Conservation (phyloP, 306 rosid genomes). For the Quercus rubra region DNA sequence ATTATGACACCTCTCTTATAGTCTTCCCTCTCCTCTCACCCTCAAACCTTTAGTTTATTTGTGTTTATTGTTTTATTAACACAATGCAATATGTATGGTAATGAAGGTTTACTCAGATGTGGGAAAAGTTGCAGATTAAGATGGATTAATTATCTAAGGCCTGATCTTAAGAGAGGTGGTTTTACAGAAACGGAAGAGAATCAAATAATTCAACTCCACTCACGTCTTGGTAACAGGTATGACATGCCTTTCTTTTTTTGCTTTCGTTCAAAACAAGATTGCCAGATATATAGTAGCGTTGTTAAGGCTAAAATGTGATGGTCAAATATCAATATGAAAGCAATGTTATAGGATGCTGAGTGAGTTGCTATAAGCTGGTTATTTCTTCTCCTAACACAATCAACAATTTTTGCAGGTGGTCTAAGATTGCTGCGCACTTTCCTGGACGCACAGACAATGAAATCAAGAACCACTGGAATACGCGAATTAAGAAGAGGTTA, state of each 20-base stretch:
- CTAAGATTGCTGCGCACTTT: constrained; percentile 90
- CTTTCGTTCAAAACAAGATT: neutral
- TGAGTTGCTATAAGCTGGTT: neutral
- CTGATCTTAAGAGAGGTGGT: constrained; percentile 94
- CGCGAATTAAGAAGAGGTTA: constrained; percentile 82
- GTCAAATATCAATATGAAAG: neutral
- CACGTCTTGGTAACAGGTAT: constrained; percentile 90
- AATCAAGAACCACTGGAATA: constrained; percentile 96
- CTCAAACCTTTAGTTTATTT: constrained; percentile 1
- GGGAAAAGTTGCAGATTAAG: constrained; percentile 96
- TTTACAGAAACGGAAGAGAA: constrained; percentile 86
- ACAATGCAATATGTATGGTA: constrained; percentile 15
- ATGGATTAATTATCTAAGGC: constrained; percentile 95
- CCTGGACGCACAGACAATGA: constrained; percentile 96
- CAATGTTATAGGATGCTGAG: neutral
- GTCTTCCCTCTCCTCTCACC: neutral
- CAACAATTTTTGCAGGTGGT: constrained; percentile 61
- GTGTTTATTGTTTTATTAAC: constrained; percentile 1
- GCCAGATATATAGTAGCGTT: neutral
- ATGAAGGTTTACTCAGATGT: constrained; percentile 81
- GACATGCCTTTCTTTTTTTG: neutral
- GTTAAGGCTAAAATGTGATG: neutral
- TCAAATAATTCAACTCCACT: constrained; percentile 85
- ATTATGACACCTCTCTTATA: neutral
- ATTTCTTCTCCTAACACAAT: constrained; percentile 5